A percentile compares a stretch with the other conserved stretches of the same genome.
These are phyloP conservation scores for Arabis hirsuta DNA, from an alignment of 345 rosid species.

Conservation along the genomic window DNA sequence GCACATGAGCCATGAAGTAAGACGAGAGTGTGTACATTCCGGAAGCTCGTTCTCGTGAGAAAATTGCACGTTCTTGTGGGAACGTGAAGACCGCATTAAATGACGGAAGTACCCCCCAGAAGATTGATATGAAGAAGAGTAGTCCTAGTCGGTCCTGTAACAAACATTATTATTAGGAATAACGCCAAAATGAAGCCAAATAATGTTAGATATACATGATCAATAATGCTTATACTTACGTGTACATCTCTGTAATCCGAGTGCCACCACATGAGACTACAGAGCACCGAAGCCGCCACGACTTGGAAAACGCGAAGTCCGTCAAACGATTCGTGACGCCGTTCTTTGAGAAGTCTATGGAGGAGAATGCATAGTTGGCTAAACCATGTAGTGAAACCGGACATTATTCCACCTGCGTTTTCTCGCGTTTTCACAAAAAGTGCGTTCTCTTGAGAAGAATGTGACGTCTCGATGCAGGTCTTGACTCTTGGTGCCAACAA, in stretches of 20 bases:
- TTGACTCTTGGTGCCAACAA: conserved; percentile 67
- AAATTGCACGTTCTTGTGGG: conserved; percentile 87
- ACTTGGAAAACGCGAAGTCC: conserved; percentile 81
- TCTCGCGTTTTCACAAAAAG: conserved; percentile 36
- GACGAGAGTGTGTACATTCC: conserved; percentile 94
- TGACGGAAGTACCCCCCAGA: conserved; percentile 96
- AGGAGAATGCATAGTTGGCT: conserved; percentile 76
- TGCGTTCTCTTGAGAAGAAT: conserved; percentile 36
- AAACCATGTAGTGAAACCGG: conserved; percentile 57
- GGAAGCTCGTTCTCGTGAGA: conserved; percentile 74
- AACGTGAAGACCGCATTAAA: conserved; percentile 83
- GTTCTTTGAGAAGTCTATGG: conserved; percentile 81
- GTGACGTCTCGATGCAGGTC: conserved; percentile 53
- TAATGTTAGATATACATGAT: not conserved
- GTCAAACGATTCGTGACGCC: conserved; percentile 81
- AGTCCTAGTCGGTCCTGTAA: conserved; percentile 82
- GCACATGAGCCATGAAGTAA: conserved; percentile 84
- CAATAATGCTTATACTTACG: conserved; percentile 29
- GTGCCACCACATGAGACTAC: conserved; percentile 95
- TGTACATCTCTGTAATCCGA: conserved; percentile 63
- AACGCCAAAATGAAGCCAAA: not conserved
- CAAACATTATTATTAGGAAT: conserved; percentile 1
- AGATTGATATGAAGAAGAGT: conserved; percentile 81
- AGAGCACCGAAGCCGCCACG: conserved; percentile 62
- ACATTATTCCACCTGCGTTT: conserved; percentile 13